Percentiles rank a stretch among this genome's conserved stretches.
Conservation (phyloP, 352 stramenopile species). For the Phytopythium montanum region DNA sequence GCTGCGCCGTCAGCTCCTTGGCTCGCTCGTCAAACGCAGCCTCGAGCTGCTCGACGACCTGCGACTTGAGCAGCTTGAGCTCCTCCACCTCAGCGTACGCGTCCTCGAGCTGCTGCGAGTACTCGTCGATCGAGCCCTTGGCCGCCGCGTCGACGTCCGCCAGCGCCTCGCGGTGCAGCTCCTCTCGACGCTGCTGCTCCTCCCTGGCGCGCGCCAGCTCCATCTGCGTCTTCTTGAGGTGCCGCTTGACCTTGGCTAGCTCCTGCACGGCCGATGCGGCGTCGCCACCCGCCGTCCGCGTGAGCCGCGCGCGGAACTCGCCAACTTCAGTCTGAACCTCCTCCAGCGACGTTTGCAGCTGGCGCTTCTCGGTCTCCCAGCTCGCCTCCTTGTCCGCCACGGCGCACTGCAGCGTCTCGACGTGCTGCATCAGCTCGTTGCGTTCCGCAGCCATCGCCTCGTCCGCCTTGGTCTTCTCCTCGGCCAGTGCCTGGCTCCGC, state of each 20-base stretch:
- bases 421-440: constrained; percentile 14
- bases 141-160: constrained; percentile 11
- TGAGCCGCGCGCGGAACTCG: background rate
- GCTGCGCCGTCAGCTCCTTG: constrained; percentile 9
- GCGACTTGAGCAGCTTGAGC: constrained; percentile 22
- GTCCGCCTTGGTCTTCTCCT: constrained; percentile 5
- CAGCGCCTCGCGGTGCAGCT: constrained; percentile 8
- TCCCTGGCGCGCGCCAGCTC: constrained; percentile 10
- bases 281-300: background rate
- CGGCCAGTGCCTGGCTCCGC: background rate
- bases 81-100: constrained; percentile 26
- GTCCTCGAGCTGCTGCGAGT: constrained; percentile 23
- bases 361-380: constrained; percentile 19
- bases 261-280: background rate
- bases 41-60: constrained; percentile 26
- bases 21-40: constrained; percentile 18
- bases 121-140: constrained; percentile 16
- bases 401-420: background rate
- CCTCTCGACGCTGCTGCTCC: constrained; percentile 17
- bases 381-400: constrained; percentile 2
- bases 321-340: background rate
- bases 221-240: constrained; percentile 10
- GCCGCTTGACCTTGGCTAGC: constrained; percentile 9
- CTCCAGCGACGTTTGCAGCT: background rate
- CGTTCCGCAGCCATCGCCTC: constrained; percentile 11